Evolutionary conservation across 2,329 filamentous ascomycete species (phyloP).

Genomic region (Aspergillus glaucus): DNA sequence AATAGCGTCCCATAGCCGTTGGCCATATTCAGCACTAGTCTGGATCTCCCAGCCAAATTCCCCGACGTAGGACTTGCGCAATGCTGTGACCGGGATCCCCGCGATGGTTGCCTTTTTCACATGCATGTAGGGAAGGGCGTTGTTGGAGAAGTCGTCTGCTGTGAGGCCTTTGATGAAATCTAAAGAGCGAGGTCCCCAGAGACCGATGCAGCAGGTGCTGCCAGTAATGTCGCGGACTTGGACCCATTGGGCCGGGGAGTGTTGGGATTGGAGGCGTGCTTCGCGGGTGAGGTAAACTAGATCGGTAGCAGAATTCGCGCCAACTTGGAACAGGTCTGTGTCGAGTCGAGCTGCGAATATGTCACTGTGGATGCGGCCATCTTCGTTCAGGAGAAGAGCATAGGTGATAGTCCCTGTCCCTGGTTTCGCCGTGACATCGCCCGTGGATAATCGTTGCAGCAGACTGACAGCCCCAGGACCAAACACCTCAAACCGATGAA

Average conservation of each 20-base stretch:
- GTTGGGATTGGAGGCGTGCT: conserved; percentile 44
- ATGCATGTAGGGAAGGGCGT: conserved; percentile 45
- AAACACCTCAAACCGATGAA: conserved; percentile 52
- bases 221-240: conserved; percentile 56
- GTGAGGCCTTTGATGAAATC: conserved; percentile 44
- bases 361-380: conserved; percentile 52
- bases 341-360: conserved; percentile 51
- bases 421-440: conserved; percentile 36
- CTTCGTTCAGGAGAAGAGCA: conserved; percentile 49
- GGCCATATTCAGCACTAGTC: conserved; percentile 53
- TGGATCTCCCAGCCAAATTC: conserved; percentile 60
- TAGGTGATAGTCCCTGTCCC: conserved; percentile 51
- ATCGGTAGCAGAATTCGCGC: conserved; percentile 52
- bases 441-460: conserved; percentile 44
- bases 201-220: conserved; percentile 54
- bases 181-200: conserved; percentile 55
- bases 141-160: conserved; percentile 19
- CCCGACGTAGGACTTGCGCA: conserved; percentile 56
- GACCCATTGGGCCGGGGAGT: conserved; percentile 37
- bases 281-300: conserved; percentile 50
- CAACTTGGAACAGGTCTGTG: conserved; percentile 44
- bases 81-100: conserved; percentile 51
- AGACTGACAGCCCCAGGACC: conserved; percentile 53
- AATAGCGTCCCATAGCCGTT: conserved; percentile 53
- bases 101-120: conserved; percentile 46